Evolutionary conservation across 306 rosid species (phyloP), one percentile per base, ranked within the genome.

Genomic region (Glycine soja): DNA sequence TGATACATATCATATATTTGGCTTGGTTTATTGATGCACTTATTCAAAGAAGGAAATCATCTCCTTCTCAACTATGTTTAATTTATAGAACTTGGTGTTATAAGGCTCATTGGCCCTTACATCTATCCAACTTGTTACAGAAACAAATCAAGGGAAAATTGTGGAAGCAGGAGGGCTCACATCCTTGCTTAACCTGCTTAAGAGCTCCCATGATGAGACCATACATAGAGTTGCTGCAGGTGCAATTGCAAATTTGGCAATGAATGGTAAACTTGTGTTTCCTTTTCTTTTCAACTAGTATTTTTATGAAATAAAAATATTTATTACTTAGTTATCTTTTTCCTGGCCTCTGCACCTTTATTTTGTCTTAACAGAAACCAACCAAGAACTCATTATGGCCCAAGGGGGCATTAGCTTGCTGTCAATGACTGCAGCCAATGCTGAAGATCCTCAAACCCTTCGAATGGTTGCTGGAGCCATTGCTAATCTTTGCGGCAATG

Each of bases 171-270:
- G 99, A 7, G 98, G 99, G 32, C 92, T 96, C 12, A 88, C 93
- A 15, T 96, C 99, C 78, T 89, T 96, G 88, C 93, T 96, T 87
- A 88, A 77, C 74, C 88, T 96, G 74, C 97, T 96, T 56, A 90
- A 86, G 86, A 92, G 85, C 88, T 84, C 97, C 5, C 89, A 91
- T 69, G 97, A 96, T 63, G 99, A 96, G 87, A 93, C 97, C 77
- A 90, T 96, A 84, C 98, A 92, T 73, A 89, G 99, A 92, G 99
- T 96, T 81, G 98, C 98, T n/a, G 98, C 99, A 4, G 99, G 99
- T 58, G 99, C 99, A 74, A 93, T 96, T 46, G 99, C 99, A 40
- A 96, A 96, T 84, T 88, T 96, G 78, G 99, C 99, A 80, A 96
- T 96, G 99, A 96, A 93, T 45, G 98, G 99, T 96, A 88, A 80